These are phyloP conservation scores for Fonsecaea erecta DNA, from an alignment of 2,329 filamentous ascomycete species.

Conservation along the genomic window DNA sequence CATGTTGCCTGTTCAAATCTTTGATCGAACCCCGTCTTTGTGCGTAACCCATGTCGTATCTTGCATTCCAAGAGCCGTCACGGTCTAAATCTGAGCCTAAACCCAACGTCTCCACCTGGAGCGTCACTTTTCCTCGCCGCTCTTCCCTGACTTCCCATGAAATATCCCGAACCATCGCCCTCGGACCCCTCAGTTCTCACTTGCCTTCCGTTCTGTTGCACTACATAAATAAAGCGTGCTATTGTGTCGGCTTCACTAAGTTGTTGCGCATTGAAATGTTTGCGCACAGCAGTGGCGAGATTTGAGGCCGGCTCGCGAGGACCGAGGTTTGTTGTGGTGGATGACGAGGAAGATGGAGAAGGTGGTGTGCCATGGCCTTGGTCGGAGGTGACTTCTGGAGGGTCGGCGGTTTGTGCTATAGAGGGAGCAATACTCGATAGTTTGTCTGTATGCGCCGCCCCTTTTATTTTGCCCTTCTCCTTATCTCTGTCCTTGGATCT, in stretches of 20 bases:
- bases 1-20: neutral
- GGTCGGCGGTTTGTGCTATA: conserved; percentile 27
- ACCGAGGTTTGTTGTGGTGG: conserved; percentile 21
- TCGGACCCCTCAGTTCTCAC: conserved; percentile 34
- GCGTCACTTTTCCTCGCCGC: conserved; percentile 31
- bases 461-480: conserved; percentile 23
- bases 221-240: conserved; percentile 54
- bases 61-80: conserved; percentile 11
- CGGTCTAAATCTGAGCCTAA: conserved; percentile 36
- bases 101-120: conserved; percentile 36
- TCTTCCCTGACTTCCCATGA: conserved; percentile 37
- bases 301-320: conserved; percentile 23
- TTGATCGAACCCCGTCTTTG: neutral
- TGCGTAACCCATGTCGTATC: neutral
- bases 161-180: conserved; percentile 35
- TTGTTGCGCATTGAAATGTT: conserved; percentile 54
- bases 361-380: conserved; percentile 15
- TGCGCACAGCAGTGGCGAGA: conserved; percentile 50
- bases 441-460: conserved; percentile 9
- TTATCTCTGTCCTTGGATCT: conserved; percentile 20
- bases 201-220: conserved; percentile 45
- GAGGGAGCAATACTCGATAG: conserved; percentile 14
- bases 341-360: conserved; percentile 18
- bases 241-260: conserved; percentile 54
- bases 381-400: conserved; percentile 23